These are phyloP conservation scores for Bauhinia variegata DNA, from an alignment of 306 rosid genomes.

Conservation along the genomic window DNA sequence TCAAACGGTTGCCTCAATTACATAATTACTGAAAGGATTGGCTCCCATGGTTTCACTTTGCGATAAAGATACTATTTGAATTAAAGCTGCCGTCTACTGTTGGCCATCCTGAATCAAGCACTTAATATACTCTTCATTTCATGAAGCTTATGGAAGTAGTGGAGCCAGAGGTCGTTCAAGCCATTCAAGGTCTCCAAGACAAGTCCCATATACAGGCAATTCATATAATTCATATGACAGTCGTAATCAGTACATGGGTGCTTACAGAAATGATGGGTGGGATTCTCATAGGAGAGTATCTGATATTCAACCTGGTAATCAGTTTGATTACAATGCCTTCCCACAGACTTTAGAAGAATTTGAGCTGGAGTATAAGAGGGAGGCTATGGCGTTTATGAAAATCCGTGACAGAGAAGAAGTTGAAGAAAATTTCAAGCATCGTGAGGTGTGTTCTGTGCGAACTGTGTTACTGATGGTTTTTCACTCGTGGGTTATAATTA, in stretches of 20 bases:
- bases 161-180: conserved; percentile 89
- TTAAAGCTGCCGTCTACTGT: conserved; percentile 68
- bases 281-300: conserved; percentile 77
- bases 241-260: conserved; percentile 60
- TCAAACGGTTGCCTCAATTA: conserved; percentile 61
- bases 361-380: conserved; percentile 81
- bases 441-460: conserved; percentile 85
- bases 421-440: conserved; percentile 89
- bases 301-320: conserved; percentile 67
- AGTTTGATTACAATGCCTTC: conserved; percentile 59
- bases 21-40: conserved; percentile 69
- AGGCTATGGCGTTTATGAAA: conserved; percentile 77
- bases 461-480: conserved; percentile 1
- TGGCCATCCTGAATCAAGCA: conserved; percentile 73
- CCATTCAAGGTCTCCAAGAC: conserved; percentile 88
- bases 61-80: conserved; percentile 71
- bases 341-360: conserved; percentile 79
- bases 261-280: conserved; percentile 79
- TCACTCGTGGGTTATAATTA: conserved; percentile 28
- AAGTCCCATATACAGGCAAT: conserved; percentile 65
- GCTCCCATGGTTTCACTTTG: conserved; percentile 70
- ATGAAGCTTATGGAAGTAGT: conserved; percentile 91
- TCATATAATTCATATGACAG: conserved; percentile 70
- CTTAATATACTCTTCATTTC: conserved; percentile 85
- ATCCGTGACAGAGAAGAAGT: conserved; percentile 90